Conservation (phyloP, 257 asterid species). For the Fraxinus americana region DNA sequence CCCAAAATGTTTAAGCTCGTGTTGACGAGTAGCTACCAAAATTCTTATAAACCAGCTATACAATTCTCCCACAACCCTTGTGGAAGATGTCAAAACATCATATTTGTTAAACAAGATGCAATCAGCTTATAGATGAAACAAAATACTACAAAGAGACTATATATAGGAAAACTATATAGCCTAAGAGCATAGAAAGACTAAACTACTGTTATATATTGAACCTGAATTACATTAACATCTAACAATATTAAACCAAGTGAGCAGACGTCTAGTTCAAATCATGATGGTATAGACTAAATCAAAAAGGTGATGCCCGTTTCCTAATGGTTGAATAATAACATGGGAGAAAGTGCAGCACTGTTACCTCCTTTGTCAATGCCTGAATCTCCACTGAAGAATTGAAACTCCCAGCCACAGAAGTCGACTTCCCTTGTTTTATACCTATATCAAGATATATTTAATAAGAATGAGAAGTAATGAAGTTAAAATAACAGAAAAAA, state of each 20-base stretch:
- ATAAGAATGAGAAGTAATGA: conserved; percentile 12
- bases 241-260: background rate
- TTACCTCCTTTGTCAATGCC: conserved; percentile 71
- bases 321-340: conserved; percentile 3
- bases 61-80: too few species aligned
- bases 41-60: too few species aligned
- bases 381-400: conserved; percentile 52
- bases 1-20: too few species aligned
- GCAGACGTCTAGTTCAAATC: background rate
- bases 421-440: conserved; percentile 48
- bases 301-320: background rate
- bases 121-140: too few species aligned
- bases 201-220: background rate
- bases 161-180: too few species aligned
- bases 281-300: background rate
- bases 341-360: conserved; percentile 11
- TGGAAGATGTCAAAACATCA: too few species aligned
- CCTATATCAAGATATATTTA: conserved; percentile 37
- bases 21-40: too few species aligned
- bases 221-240: too few species aligned
- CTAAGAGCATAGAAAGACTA: background rate
- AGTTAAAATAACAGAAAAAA: conserved; percentile 4
- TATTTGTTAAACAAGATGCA: too few species aligned
- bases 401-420: conserved; percentile 32
- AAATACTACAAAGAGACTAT: background rate